Conservation (phyloP, 2,329 filamentous ascomycete genomes). For the Ophiocordyceps robertsii region DNA sequence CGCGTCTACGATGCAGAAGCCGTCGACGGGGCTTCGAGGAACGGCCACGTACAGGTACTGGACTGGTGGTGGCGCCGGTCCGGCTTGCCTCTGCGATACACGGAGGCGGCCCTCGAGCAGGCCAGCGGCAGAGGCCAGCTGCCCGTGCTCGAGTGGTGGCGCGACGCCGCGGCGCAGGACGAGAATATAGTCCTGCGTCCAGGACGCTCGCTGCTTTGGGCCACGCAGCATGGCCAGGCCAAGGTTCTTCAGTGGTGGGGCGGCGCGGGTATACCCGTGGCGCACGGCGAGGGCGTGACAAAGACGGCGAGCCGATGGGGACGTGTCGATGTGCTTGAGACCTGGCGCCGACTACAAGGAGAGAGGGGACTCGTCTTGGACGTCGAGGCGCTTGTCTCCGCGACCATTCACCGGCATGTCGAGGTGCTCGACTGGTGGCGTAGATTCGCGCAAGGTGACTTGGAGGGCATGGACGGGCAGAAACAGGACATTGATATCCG, state of each 20-base stretch:
- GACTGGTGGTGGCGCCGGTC: slow-evolving; percentile 83
- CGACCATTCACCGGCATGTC: slow-evolving; percentile 77
- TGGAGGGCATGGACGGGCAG: slow-evolving; percentile 38
- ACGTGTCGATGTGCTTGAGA: slow-evolving; percentile 68
- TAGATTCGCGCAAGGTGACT: slow-evolving; percentile 43
- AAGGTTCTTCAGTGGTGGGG: slow-evolving; percentile 82
- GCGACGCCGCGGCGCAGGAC: slow-evolving; percentile 49
- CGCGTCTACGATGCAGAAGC: slow-evolving; percentile 70
- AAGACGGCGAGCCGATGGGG: slow-evolving; percentile 78
- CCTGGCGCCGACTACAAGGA: slow-evolving; percentile 63
- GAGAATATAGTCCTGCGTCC: slow-evolving; percentile 55
- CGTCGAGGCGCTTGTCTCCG: slow-evolving; percentile 69
- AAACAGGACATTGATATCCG: slow-evolving; percentile 75
- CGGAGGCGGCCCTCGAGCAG: slow-evolving; percentile 75
- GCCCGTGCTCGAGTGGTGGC: slow-evolving; percentile 90
- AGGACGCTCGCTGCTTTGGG: slow-evolving; percentile 71
- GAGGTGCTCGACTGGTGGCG: slow-evolving; percentile 90
- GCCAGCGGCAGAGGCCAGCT: slow-evolving; percentile 75
- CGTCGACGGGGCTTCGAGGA: slow-evolving; percentile 74
- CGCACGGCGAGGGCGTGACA: slow-evolving; percentile 68
- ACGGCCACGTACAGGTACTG: slow-evolving; percentile 72
- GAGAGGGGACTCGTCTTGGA: slow-evolving; percentile 59
- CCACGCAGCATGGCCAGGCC: slow-evolving; percentile 68
- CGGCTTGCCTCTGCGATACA: slow-evolving; percentile 70
- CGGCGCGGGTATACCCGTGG: slow-evolving; percentile 62